A percentile compares a stretch with the other conserved stretches of the same genome.
Evolutionary conservation across 345 rosid species (phyloP).

Genomic region (Reutealis trisperma): DNA sequence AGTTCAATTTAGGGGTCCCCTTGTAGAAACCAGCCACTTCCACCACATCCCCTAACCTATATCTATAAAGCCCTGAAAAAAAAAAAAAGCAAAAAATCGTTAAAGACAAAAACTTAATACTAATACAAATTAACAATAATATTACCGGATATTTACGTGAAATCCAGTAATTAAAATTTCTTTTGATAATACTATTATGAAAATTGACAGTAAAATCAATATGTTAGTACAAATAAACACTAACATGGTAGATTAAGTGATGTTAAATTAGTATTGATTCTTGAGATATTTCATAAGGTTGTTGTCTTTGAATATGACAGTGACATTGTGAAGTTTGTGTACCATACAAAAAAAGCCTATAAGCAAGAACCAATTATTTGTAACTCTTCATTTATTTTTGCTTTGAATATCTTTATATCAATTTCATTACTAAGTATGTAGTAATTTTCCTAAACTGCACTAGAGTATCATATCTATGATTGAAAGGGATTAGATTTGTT

Average conservation of each 20-base stretch:
- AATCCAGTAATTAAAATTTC: no score
- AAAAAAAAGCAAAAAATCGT: neutral
- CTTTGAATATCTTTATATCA: neutral
- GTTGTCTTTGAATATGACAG: no score
- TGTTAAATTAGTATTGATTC: no score
- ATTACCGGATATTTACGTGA: no score
- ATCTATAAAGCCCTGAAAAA: constrained; percentile 69
- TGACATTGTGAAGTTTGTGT: no score
- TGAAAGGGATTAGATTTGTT: neutral
- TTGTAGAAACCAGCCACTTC: constrained; percentile 82
- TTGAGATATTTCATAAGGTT: no score
- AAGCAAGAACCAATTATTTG: neutral
- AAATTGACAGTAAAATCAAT: no score
- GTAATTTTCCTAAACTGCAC: neutral
- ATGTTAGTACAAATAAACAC: no score
- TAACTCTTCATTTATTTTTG: neutral
- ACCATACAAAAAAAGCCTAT: neutral
- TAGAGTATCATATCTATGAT: neutral
- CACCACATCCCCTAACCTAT: constrained; percentile 82
- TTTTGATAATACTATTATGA: no score
- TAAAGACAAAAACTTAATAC: neutral
- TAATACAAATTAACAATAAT: no score
- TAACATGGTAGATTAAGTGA: no score
- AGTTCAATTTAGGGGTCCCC: constrained; percentile 80
- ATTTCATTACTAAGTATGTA: neutral